Evolutionary conservation across 1,139 yeast genomes (phyloP), one percentile per base, ranked within the genome.

Genomic region (Debaryomyces singareniensis): DNA sequence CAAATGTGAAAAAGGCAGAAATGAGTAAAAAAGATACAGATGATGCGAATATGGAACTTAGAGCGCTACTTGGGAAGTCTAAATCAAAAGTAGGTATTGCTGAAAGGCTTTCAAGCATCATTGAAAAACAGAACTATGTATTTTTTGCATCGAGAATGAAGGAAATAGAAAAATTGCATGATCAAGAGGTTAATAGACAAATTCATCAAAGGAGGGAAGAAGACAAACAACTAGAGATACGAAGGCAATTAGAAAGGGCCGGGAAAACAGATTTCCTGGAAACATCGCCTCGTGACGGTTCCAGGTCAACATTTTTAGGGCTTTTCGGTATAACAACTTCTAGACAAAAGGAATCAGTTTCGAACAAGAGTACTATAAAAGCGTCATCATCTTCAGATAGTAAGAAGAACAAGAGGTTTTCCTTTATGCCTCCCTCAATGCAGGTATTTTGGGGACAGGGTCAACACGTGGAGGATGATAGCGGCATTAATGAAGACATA

Each of bases 81-180:
- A 33, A 34, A 7, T 47, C 53, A 2, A 35, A 34, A 10, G 51
- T 47, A 24, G 39, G 55, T 5, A 37, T 51, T 9, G 39, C 52
- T 9, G 50, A 48, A 29, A 47, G 48, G 25, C 53, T 66, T 30
- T 55, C 48, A 27, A 34, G 43, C 3, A 37, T 54, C 4, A 52
- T 65, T 6, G 73, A 66, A 27, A 36, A 28, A 4, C 72, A 67
- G 31, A 53, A 71, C 15, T 62, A 54, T 35, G 47, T 45, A 32
- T 64, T 66, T 37, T 55, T 67, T 15, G 67, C 60, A 34, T 51
- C 55, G 13, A 44, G 73, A 29, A 62, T 67, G 24, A 61, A 62
- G 37, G 40, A 50, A 25, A 62, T 66, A 30, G 56, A 57, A 35
- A 55, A 56, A 2, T 68, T 61, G 35, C 70, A 65, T 36, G 55